phyloP scores from a whole-genome alignment of 768 basidiomycete species.

The Kwoniella botswanensis region DNA sequence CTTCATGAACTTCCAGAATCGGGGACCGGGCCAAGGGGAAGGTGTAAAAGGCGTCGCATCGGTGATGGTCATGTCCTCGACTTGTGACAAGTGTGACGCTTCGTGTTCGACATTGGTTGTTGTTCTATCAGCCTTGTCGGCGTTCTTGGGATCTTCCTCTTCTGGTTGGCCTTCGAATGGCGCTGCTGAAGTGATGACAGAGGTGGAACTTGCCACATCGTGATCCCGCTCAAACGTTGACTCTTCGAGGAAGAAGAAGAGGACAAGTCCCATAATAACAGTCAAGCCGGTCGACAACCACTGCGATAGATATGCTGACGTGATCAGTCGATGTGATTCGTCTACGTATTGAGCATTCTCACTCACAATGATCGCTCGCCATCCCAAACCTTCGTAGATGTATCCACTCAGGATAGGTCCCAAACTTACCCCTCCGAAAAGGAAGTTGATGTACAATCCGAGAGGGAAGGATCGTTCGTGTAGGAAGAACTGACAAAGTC shows the following conservation, averaged over 20 bases:
- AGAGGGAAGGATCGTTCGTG: conserved; percentile 15
- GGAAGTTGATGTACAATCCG: conserved; percentile 20
- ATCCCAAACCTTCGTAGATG: conserved; percentile 25
- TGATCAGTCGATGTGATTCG: neutral
- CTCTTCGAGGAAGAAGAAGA: conserved; percentile 35
- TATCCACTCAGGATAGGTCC: conserved; percentile 25
- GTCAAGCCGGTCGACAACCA: conserved; percentile 20
- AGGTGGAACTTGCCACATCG: neutral
- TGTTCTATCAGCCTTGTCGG: conserved; percentile 10
- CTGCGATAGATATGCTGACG: neutral
- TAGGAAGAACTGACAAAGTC: conserved; percentile 4
- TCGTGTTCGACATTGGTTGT: conserved; percentile 2
- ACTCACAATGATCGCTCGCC: conserved; percentile 27
- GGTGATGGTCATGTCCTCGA: conserved; percentile 6
- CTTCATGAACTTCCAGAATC: conserved; percentile 20
- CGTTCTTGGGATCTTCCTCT: conserved; percentile 3
- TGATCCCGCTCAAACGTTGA: conserved; percentile 22
- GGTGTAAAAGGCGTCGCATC: conserved; percentile 5
- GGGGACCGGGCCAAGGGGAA: conserved; percentile 11
- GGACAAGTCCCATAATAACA: conserved; percentile 16
- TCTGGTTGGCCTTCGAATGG: neutral
- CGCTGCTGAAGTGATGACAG: conserved; percentile 2
- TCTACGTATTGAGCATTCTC: conserved; percentile 3
- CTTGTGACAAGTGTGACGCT: neutral
- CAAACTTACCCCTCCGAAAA: conserved; percentile 19